Evolutionary conservation across 2,329 filamentous ascomycete genomes (phyloP), one percentile per base, ranked within the genome.

Genomic region (Neofusicoccum parvum): DNA sequence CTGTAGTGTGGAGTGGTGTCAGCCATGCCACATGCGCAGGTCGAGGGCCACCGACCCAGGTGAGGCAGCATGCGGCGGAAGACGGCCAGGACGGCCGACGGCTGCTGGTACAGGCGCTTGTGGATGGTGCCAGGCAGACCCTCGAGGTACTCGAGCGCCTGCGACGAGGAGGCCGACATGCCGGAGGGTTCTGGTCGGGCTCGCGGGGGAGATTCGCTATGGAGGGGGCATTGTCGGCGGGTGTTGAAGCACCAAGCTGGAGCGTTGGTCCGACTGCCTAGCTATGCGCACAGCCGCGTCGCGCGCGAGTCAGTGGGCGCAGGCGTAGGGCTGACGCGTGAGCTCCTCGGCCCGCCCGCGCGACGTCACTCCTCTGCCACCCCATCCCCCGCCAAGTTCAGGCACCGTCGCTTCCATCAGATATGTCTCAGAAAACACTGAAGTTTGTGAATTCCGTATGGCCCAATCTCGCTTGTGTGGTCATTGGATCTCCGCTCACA

Each of bases 11-110:
- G 5, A 11, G 49, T 10, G 41, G 27, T 2, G n/a, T 15, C 17
- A 41, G 4, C 32, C 27, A 10, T 3, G 20, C 9, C 11, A n/a
- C 15, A 11, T 34, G 5, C 63, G 49, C 64, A 32, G 51, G 37
- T 9, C 50, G 11, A n/a, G 58, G 37, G 48, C 51, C 32, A 72
- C 82, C 73, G 83, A 94, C 91, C 92, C 68, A 98, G 81, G 74
- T 96, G 91, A 66, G 95, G 92, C 66, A 99, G 86, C 93, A 99
- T 97, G 81, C 95, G 94, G 71, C 95, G 88, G 78, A 98, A 98
- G 73, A 99, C 94, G 70, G 95, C 95, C 70, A 99, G 88, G 43
- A 94, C 91, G 1, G 95, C 97, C 48, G 94, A 96, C 36, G 95
- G 95, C 83, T 97, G 94, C 81, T 94, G 91, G 84, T 99, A 99